Conservation (phyloP, 2,329 filamentous ascomycete genomes). For the Aspergillus aculeatus region DNA sequence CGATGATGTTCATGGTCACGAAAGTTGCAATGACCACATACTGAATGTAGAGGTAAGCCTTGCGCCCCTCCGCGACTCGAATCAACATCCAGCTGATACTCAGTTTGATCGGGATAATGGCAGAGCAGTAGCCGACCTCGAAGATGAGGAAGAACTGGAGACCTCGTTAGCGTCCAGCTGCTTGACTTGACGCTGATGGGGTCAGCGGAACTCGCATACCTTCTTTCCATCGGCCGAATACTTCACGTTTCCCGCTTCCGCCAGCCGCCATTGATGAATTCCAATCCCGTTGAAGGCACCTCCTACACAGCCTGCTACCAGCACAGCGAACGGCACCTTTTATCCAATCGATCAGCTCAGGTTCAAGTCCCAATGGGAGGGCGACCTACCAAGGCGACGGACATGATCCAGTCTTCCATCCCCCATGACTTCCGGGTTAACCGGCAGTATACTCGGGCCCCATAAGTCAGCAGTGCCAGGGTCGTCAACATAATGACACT, state of each 20-base stretch:
- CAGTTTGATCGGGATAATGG: slow-evolving; percentile 28
- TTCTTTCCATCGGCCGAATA: slow-evolving; percentile 21
- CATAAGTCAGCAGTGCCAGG: slow-evolving; percentile 18
- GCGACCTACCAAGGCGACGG: slow-evolving; percentile 19
- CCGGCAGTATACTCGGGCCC: slow-evolving; percentile 21
- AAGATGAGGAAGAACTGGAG: slow-evolving; percentile 27
- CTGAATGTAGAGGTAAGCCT: slow-evolving; percentile 21
- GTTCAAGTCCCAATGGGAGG: neutral
- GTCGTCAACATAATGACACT: slow-evolving; percentile 23
- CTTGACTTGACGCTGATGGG: neutral
- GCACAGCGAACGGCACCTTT: slow-evolving; percentile 22
- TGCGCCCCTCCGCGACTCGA: slow-evolving; percentile 24
- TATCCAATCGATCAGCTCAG: neutral
- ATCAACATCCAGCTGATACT: slow-evolving; percentile 29
- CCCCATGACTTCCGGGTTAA: slow-evolving; percentile 21
- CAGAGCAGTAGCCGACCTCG: slow-evolving; percentile 27
- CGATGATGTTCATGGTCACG: slow-evolving; percentile 24
- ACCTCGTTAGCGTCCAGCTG: neutral
- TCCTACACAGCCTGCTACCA: slow-evolving; percentile 21
- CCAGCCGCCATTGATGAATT: slow-evolving; percentile 12
- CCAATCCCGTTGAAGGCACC: slow-evolving; percentile 28
- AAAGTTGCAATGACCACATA: slow-evolving; percentile 21
- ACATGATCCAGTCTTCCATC: slow-evolving; percentile 27
- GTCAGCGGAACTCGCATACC: slow-evolving; percentile 1
- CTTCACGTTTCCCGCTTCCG: slow-evolving; percentile 18